Conservation (phyloP, 2,329 filamentous ascomycete species). For the Rhynchosporium secalis region DNA sequence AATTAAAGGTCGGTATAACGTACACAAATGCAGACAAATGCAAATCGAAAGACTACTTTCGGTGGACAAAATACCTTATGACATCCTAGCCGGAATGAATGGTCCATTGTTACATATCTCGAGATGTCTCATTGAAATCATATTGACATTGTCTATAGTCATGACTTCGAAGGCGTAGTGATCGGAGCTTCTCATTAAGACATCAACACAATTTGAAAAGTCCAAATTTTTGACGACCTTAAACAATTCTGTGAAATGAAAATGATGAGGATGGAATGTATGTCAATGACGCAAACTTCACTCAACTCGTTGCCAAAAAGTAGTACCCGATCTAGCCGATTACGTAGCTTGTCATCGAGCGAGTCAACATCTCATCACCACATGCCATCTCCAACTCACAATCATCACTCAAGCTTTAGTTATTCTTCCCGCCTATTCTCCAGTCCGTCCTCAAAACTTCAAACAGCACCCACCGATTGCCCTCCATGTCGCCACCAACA, state of each 20-base stretch:
- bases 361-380: slow-evolving; percentile 1
- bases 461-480: neutral
- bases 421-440: neutral
- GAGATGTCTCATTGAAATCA: too few relatives aligned
- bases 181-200: too few relatives aligned
- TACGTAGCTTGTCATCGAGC: neutral
- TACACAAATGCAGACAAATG: neutral
- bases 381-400: neutral
- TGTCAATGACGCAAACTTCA: neutral
- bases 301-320: neutral
- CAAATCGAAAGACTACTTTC: too few relatives aligned
- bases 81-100: too few relatives aligned
- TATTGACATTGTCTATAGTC: too few relatives aligned
- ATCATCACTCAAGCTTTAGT: neutral
- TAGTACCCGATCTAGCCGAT: neutral
- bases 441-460: neutral
- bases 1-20: neutral
- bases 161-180: too few relatives aligned
- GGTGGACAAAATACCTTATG: too few relatives aligned
- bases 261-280: too few relatives aligned
- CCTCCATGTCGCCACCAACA: neutral
- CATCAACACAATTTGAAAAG: too few relatives aligned
- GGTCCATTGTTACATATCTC: too few relatives aligned
- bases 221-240: too few relatives aligned
- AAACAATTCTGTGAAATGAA: too few relatives aligned